Percentiles rank a stretch among this genome's conserved stretches.
phyloP scores from a whole-genome alignment of 2,329 filamentous ascomycete genomes.

The Volutella citrinella region DNA sequence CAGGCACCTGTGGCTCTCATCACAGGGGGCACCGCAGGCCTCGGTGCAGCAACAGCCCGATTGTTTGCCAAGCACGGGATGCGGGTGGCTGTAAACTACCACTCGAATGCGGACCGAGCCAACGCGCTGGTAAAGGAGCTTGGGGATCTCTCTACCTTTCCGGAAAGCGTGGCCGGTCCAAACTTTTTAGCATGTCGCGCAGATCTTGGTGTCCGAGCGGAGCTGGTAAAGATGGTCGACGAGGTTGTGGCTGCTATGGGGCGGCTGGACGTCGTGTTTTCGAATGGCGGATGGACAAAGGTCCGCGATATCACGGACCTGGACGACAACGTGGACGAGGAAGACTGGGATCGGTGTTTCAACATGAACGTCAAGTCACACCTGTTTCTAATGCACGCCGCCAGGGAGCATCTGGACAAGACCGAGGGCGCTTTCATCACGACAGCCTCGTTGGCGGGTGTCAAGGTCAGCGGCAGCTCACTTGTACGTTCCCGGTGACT shows the following conservation, averaged over 20 bases:
- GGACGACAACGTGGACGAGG: slow-evolving; percentile 52
- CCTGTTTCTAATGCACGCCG: slow-evolving; percentile 57
- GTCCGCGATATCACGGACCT: slow-evolving; percentile 44
- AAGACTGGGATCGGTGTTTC: slow-evolving; percentile 58
- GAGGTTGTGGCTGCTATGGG: slow-evolving; percentile 57
- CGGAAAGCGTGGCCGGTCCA: slow-evolving; percentile 1
- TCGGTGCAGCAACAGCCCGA: slow-evolving; percentile 66
- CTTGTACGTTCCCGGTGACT: slow-evolving; percentile 36
- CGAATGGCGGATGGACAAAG: slow-evolving; percentile 63
- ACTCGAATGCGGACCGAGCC: slow-evolving; percentile 58
- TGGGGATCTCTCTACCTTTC: slow-evolving; percentile 39
- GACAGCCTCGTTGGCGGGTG: slow-evolving; percentile 62
- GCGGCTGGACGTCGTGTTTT: slow-evolving; percentile 71
- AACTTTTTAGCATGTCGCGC: slow-evolving; percentile 57
- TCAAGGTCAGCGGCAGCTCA: slow-evolving; percentile 60
- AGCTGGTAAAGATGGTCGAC: slow-evolving; percentile 57
- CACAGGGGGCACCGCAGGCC: slow-evolving; percentile 58
- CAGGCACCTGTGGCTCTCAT: slow-evolving; percentile 44
- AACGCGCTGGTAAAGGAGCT: slow-evolving; percentile 56
- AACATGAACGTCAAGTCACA: slow-evolving; percentile 63
- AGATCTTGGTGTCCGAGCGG: slow-evolving; percentile 59
- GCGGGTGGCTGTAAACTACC: slow-evolving; percentile 73
- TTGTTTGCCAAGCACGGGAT: slow-evolving; percentile 67
- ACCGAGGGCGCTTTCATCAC: slow-evolving; percentile 60
- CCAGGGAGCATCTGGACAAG: slow-evolving; percentile 51